Evolutionary conservation across 1,284 basidiomycete species (phyloP).

Genomic region (Taiwanofungus camphoratus): DNA sequence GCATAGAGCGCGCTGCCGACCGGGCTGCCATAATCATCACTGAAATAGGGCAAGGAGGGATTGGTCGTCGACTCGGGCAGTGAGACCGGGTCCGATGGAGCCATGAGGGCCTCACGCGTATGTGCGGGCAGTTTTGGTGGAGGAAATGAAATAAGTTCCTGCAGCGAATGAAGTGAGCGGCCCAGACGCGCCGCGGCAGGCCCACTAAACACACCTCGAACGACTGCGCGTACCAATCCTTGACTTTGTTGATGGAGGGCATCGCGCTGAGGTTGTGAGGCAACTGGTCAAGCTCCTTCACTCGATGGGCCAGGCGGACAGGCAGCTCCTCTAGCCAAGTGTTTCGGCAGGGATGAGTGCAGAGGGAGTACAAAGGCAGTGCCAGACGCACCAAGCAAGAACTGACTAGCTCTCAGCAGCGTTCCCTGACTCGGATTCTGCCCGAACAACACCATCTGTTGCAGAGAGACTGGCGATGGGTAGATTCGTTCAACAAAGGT

Average conservation of each 20-base stretch:
- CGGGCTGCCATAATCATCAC: conserved; percentile 30
- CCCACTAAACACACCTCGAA: conserved; percentile 70
- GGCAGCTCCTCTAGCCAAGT: conserved; percentile 75
- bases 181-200: conserved; percentile 5
- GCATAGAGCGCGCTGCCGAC: conserved; percentile 7
- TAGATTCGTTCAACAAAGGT: conserved; percentile 1
- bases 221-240: conserved; percentile 98
- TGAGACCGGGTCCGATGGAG: conserved; percentile 35
- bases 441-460: conserved; percentile 88
- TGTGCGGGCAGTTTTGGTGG: conserved; percentile 63
- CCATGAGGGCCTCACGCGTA: conserved; percentile 64
- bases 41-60: conserved; percentile 45
- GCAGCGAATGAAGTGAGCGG: conserved; percentile 5
- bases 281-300: conserved; percentile 93
- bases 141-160: conserved; percentile 89
- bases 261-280: conserved; percentile 90
- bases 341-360: not conserved
- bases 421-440: conserved; percentile 87
- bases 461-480: conserved; percentile 65
- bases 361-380: not conserved
- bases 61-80: conserved; percentile 71
- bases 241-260: conserved; percentile 93
- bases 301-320: conserved; percentile 91
- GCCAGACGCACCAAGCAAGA: conserved; percentile 64
- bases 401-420: conserved; percentile 80